Base-by-base conservation (phyloP, 345 rosid genomes). In the Lepidium africanum region DNA sequence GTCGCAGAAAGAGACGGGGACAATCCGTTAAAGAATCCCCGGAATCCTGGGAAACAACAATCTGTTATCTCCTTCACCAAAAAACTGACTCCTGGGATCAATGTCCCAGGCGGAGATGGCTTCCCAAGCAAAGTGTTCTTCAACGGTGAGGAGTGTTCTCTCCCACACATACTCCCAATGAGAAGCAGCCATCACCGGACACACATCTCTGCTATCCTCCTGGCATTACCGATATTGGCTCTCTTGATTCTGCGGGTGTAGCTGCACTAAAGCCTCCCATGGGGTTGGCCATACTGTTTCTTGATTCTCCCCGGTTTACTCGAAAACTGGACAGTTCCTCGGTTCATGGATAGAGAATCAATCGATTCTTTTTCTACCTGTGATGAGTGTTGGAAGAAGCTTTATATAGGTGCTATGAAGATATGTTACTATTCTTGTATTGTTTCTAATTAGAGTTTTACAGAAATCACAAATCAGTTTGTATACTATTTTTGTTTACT, bases 71-170 rank as follows among this genome's bases (percentile, higher is more conserved):
- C 99, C 9, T 94, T 94, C 77, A 86, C 87, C 8, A 94, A 94
- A 86, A 94, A 86, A 71, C 71, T 42, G 27, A 86, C 86, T 32
- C 91, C 97, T 1, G 85, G 84, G 59, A 79, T 94, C 46, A 82
- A 86, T 11, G 81, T 94, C 39, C 81, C 81, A 11, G 73, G 58
- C 1, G 91, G 99, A 33, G 97, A 94, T 70, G 96, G 97, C 21
- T 94, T 86, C 70, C 99, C 99, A 0, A 73, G 82, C n/a, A 91
- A 87, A 74, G 96, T 94, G 6, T 91, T 81, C 83, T 94, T 94
- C 77, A 94, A 94, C 2, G 99, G 99, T 6, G 97, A 94, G 39
- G 95, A 91, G 58, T 94, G 99, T 43, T 78, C 96, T 0, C 89
- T 94, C 62, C 99, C 99, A 48, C 49, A 80, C 0, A 10, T 75